Evolutionary conservation across 129 eudicot species (phyloP).

Genomic region (Dittrichia graveolens): DNA sequence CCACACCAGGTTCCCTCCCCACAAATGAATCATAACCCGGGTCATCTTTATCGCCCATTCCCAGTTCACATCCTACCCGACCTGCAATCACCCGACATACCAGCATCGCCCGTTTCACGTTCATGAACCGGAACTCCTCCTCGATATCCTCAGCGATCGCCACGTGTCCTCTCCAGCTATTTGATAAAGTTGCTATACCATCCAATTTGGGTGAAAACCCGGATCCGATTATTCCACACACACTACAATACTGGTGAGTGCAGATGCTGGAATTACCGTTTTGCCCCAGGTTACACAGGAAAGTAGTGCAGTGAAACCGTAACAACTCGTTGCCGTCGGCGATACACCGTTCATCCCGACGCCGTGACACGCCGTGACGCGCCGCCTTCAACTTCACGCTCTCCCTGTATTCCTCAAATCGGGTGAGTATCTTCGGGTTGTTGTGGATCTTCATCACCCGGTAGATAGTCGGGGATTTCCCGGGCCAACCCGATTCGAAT

Average conservation of each 20-base stretch:
- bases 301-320: constrained; percentile 76
- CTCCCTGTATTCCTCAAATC: constrained; percentile 79
- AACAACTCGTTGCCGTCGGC: constrained; percentile 88
- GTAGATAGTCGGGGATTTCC: constrained; percentile 33
- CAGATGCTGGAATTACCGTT: constrained; percentile 67
- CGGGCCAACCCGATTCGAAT: constrained; percentile 66
- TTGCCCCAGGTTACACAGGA: constrained; percentile 69
- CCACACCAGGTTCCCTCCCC: constrained; percentile 46
- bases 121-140: constrained; percentile 75
- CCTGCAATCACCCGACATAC: constrained; percentile 91
- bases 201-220: constrained; percentile 86
- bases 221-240: constrained; percentile 66
- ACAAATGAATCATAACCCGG: constrained; percentile 75
- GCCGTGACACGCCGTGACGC: constrained; percentile 35
- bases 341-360: constrained; percentile 60
- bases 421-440: constrained; percentile 47
- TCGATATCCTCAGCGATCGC: constrained; percentile 76
- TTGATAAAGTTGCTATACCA: constrained; percentile 68
- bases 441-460: constrained; percentile 82
- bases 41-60: constrained; percentile 49
- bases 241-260: constrained; percentile 61
- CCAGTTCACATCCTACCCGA: constrained; percentile 71
- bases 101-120: constrained; percentile 75
- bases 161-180: constrained; percentile 72
- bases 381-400: constrained; percentile 60